phyloP scores from a whole-genome alignment of 2,329 filamentous ascomycete genomes.

The Colletotrichum cordylinicola region DNA sequence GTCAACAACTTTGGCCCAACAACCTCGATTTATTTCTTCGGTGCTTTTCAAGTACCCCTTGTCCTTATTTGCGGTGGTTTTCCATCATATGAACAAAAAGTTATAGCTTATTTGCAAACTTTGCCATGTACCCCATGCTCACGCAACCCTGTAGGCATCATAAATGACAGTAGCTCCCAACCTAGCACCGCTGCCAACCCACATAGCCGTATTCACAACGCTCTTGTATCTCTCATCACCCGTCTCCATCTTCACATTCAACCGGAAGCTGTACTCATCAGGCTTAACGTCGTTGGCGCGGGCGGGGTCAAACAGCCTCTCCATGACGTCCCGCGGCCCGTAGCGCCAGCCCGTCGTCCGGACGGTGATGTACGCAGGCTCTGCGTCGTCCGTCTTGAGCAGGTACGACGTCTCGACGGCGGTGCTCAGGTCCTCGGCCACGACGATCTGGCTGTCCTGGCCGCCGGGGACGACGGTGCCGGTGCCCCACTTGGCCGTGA shows the following conservation, averaged over 20 bases:
- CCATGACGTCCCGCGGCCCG: constrained; percentile 49
- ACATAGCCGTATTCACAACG: constrained; percentile 54
- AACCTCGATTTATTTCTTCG: fast-evolving
- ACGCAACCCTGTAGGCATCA: constrained; percentile 20
- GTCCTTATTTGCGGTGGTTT: neutral
- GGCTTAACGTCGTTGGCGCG: constrained; percentile 44
- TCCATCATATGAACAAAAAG: neutral
- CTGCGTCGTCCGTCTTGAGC: constrained; percentile 51
- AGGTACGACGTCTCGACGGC: constrained; percentile 54
- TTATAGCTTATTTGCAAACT: neutral
- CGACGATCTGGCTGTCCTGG: constrained; percentile 40
- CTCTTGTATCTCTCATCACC: constrained; percentile 54
- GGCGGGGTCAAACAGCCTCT: constrained; percentile 42
- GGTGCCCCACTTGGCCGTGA: constrained; percentile 55
- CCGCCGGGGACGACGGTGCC: constrained; percentile 47
- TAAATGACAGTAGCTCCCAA: constrained; percentile 11
- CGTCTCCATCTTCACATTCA: constrained; percentile 56
- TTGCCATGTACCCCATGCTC: neutral
- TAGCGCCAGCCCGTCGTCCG: constrained; percentile 52
- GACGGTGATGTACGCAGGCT: constrained; percentile 39
- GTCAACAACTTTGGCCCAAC: neutral
- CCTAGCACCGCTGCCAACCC: constrained; percentile 55
- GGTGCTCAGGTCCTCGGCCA: constrained; percentile 30
- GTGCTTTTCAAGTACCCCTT: fast-evolving
- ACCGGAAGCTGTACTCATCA: constrained; percentile 52